Base-by-base conservation (phyloP, 164 flowering plant genomes). In the Dillenia turbinata region DNA sequence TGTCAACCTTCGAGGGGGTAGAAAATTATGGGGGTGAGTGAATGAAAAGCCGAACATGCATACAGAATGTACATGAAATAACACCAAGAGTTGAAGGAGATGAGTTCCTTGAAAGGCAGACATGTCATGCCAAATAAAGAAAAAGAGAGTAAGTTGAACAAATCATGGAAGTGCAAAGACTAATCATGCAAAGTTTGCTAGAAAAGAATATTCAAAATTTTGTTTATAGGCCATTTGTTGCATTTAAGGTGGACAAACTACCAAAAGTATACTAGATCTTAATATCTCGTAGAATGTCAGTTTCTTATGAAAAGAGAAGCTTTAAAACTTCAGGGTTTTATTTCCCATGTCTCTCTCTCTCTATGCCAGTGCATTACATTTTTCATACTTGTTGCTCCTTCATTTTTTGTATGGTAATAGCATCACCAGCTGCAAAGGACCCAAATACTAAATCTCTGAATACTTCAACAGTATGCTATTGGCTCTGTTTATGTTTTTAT, bases 101-200 rank as follows among this genome's bases (percentile, higher is more conserved):
- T 67, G 54, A 61, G 75, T 52, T 60, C 69, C 69, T 72, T 53
- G 16, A 10, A 9, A 51, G 63, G 78, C 77, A 58, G 69, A 75
- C 78, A 75, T 68, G 69, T 59, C 78, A 72, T 62, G 72, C 69
- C 73, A 66, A 53, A 66, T 47, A 65, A 64, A 50, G 10, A 61
- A 65, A 47, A 16, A 60, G 56, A 45, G 46, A 54, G 56, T 56
- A 15, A 33, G 40, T 17, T 61, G 55, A 60, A 56, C 58, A 67
- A 71, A 78, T 70, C 73, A 67, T 66, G 68, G 69, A 69, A 63
- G 33, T 26, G 33, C 53, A 62, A 58, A 64, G 47, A 57, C 53
- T 55, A 47, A 50, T 51, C 73, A 67, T 61, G 62, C 64, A 60
- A 50, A 48, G 17, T 26, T 46, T 46, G 59, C 52, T 10, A 11